Percentiles rank a stretch among this genome's conserved stretches.
These are phyloP conservation scores for Bisporella sp. DNA, from an alignment of 2,329 filamentous ascomycete genomes.

Conservation along the genomic window DNA sequence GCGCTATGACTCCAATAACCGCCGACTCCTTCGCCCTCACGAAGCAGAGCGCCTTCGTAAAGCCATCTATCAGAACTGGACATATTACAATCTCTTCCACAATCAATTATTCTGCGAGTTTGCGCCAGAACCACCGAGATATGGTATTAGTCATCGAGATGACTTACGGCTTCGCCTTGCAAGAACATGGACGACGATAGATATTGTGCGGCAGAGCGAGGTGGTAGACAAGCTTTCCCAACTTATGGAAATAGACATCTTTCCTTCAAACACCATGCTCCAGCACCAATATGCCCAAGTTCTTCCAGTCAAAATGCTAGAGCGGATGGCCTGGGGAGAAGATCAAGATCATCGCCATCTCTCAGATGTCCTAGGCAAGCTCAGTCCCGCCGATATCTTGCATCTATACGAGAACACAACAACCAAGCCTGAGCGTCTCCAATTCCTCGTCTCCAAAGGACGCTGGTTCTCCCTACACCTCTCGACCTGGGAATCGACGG, in stretches of 20 bases:
- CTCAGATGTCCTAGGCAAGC: constrained; percentile 21
- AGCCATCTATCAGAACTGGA: constrained; percentile 27
- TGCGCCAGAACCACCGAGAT: constrained; percentile 19
- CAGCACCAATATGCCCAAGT: constrained; percentile 19
- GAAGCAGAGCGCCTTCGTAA: constrained; percentile 21
- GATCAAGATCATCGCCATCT: constrained; percentile 18
- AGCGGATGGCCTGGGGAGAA: constrained; percentile 25
- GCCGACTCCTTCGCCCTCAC: constrained; percentile 19
- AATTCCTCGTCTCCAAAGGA: constrained; percentile 18
- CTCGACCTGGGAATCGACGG: constrained; percentile 2
- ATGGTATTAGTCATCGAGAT: constrained; percentile 2
- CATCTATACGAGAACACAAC: constrained; percentile 23
- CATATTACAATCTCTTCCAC: constrained; percentile 25
- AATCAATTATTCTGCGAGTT: constrained; percentile 23
- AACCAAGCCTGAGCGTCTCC: constrained; percentile 21
- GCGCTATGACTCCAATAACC: constrained; percentile 22
- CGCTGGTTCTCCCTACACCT: constrained; percentile 18
- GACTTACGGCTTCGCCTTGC: constrained; percentile 23
- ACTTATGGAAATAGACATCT: constrained; percentile 22
- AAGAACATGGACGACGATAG: constrained; percentile 19
- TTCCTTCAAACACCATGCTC: constrained; percentile 23
- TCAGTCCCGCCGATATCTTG: constrained; percentile 20
- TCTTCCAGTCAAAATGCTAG: constrained; percentile 15
- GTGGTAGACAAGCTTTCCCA: constrained; percentile 21
- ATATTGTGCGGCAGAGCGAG: constrained; percentile 24